These are phyloP conservation scores for Phytophthora crassamura DNA, from an alignment of 352 stramenopile species.

Conservation along the genomic window DNA sequence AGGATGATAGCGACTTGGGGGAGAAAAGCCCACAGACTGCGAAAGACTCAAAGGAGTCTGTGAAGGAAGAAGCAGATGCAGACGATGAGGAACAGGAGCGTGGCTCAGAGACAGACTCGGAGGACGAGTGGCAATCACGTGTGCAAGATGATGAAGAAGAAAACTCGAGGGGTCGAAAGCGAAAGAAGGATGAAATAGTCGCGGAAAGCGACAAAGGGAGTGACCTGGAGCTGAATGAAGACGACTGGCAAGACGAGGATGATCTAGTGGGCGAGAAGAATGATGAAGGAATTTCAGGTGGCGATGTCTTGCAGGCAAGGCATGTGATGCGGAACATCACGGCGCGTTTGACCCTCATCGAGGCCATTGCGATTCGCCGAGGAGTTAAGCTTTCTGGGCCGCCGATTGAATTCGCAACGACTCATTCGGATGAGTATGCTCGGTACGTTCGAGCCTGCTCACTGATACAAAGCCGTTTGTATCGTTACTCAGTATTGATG, in stretches of 20 bases:
- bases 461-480: background rate
- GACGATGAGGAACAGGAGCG: background rate
- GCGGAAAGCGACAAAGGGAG: conserved; percentile 20
- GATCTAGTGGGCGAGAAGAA: conserved; percentile 12
- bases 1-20: background rate
- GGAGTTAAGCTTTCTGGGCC: conserved; percentile 44
- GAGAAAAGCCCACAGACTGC: background rate
- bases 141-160: conserved; percentile 6
- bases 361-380: conserved; percentile 40
- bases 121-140: conserved; percentile 15
- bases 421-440: conserved; percentile 54
- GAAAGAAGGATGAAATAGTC: conserved; percentile 13
- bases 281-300: conserved; percentile 6
- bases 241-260: conserved; percentile 18
- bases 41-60: background rate
- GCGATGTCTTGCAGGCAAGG: conserved; percentile 35
- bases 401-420: conserved; percentile 53
- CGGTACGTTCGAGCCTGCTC: conserved; percentile 16
- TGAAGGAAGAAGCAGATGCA: conserved; percentile 9
- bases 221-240: conserved; percentile 21
- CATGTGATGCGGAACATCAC: conserved; percentile 40
- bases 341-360: conserved; percentile 35
- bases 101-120: conserved; percentile 21
- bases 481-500: too few species aligned
- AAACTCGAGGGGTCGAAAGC: background rate